These are phyloP conservation scores for Grosmannia clavigera DNA, from an alignment of 2,329 filamentous ascomycete genomes.

Conservation along the genomic window DNA sequence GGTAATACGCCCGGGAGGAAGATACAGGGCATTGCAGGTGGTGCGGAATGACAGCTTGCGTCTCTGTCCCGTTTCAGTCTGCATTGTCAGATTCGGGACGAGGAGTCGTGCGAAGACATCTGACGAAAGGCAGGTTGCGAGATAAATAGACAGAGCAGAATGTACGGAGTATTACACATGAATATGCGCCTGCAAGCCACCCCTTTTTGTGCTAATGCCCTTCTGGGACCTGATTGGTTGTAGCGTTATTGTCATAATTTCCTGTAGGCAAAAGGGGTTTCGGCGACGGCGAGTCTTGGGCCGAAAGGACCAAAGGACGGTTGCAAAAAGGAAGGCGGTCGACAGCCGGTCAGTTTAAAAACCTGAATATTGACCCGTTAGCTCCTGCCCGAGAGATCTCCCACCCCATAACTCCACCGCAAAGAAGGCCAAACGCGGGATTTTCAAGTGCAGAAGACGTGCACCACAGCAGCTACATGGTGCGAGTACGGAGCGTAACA, in stretches of 20 bases:
- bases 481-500: too few species aligned
- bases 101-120: not conserved
- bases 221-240: conserved; percentile 1
- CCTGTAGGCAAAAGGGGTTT: not conserved
- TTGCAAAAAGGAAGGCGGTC: not conserved
- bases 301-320: not conserved
- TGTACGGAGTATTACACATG: not conserved
- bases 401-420: not conserved
- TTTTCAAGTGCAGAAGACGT: not conserved
- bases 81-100: not conserved
- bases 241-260: not conserved
- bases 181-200: not conserved
- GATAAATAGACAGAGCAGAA: not conserved
- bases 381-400: not conserved
- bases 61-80: too few species aligned
- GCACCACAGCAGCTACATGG: too few species aligned
- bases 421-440: too few species aligned
- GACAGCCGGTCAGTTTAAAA: not conserved
- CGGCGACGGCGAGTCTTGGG: not conserved
- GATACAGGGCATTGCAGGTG: too few species aligned
- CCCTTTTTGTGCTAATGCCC: not conserved
- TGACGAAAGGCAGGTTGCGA: not conserved
- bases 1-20: not conserved
- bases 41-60: too few species aligned
- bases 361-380: not conserved